These are phyloP conservation scores for Sodiomyces alkalinus DNA, from an alignment of 2,329 filamentous ascomycete species.

Conservation along the genomic window DNA sequence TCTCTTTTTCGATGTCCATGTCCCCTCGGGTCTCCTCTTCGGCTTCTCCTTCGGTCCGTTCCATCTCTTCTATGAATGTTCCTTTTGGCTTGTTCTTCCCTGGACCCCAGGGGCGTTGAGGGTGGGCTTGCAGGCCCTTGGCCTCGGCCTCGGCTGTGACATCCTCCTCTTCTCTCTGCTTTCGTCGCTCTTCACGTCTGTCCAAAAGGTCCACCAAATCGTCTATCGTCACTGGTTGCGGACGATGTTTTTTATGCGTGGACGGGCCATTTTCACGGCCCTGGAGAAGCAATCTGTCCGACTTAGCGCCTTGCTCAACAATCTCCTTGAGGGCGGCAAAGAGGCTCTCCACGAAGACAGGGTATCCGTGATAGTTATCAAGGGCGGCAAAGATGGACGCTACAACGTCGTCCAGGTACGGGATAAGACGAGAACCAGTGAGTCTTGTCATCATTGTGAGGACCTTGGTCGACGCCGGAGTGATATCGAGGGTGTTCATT, in stretches of 20 bases:
- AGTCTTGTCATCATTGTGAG: slow-evolving; percentile 87
- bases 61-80: slow-evolving; percentile 8
- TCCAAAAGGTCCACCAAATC: slow-evolving; percentile 44
- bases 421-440: slow-evolving; percentile 65
- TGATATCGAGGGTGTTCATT: slow-evolving; percentile 83
- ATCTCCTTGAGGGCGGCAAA: slow-evolving; percentile 74
- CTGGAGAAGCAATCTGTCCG: slow-evolving; percentile 31
- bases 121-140: slow-evolving; percentile 15
- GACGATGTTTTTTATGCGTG: slow-evolving; percentile 26
- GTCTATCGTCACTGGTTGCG: slow-evolving; percentile 20
- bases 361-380: slow-evolving; percentile 92
- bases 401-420: slow-evolving; percentile 83
- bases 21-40: slow-evolving; percentile 8
- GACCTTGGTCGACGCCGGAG: slow-evolving; percentile 80
- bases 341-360: slow-evolving; percentile 66
- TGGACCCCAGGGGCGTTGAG: slow-evolving; percentile 17
- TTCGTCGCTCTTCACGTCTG: slow-evolving; percentile 27
- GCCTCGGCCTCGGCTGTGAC: slow-evolving; percentile 16
- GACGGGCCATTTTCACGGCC: slow-evolving; percentile 18
- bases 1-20: slow-evolving; percentile 22
- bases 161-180: slow-evolving; percentile 17
- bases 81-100: slow-evolving; percentile 1
- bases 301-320: slow-evolving; percentile 64
- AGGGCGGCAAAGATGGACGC: slow-evolving; percentile 82
- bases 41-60: slow-evolving; percentile 11